Conservation (phyloP, 345 rosid genomes). For the Mangifera indica region DNA sequence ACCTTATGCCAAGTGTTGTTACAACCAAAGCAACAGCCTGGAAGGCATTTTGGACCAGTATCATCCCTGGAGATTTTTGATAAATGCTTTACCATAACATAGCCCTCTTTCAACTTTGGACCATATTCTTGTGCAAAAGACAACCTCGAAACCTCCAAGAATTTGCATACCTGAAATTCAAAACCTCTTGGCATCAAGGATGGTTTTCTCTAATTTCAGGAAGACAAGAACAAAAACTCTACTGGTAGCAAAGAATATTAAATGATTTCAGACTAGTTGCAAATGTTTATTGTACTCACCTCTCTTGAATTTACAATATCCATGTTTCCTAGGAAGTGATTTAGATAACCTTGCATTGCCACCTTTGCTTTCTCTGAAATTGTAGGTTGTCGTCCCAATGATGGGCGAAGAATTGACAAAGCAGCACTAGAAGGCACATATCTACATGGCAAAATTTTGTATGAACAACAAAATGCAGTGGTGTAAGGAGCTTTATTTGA, state of each 20-base stretch:
- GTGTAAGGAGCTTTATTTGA: background rate
- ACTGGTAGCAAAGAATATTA: background rate
- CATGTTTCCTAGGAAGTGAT: slow-evolving; percentile 82
- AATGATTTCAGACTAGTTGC: background rate
- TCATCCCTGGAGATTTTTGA: slow-evolving; percentile 34
- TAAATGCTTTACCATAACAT: slow-evolving; percentile 69
- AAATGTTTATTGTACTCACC: slow-evolving; percentile 38
- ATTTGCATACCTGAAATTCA: slow-evolving; percentile 75
- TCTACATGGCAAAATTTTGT: slow-evolving; percentile 35
- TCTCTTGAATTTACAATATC: slow-evolving; percentile 81
- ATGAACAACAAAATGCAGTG: slow-evolving; percentile 11
- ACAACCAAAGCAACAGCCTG: slow-evolving; percentile 52
- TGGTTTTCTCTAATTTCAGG: too few species aligned
- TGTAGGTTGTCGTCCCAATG: slow-evolving; percentile 62
- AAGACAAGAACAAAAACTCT: background rate
- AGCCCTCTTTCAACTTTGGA: slow-evolving; percentile 88
- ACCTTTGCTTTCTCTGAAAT: slow-evolving; percentile 66
- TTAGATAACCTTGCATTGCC: slow-evolving; percentile 89
- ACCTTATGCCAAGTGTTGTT: slow-evolving; percentile 74
- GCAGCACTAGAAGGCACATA: slow-evolving; percentile 79
- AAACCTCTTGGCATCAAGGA: background rate
- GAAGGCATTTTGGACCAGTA: slow-evolving; percentile 37
- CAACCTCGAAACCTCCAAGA: slow-evolving; percentile 84
- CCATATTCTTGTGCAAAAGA: slow-evolving; percentile 83
- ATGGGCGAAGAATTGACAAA: slow-evolving; percentile 67